Evolutionary conservation across 2,329 filamentous ascomycete species (phyloP), one percentile per base, ranked within the genome.

Genomic region (Pestalotiopsis sp.): DNA sequence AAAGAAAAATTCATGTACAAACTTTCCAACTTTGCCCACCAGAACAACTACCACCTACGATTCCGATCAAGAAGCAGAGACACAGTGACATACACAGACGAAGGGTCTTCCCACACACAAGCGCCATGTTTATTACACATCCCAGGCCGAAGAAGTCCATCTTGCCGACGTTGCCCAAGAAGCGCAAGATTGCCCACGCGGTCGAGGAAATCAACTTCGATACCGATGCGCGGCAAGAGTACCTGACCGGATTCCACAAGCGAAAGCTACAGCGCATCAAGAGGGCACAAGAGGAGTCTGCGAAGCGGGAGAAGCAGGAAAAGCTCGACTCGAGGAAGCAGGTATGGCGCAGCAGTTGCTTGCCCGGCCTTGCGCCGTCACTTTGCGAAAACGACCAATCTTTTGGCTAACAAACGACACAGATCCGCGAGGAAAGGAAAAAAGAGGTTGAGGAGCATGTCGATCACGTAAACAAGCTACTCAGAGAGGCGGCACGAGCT

Each of bases 201-300:
- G 85, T 93, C 70, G 93, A 95, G 77, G 93, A 97, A 79, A 92
- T 99, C 80, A 89, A 85, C 66, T 99, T 98, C 82, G 94, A 99
- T 82, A 83, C 87, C 70, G 86, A 87, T 70, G 93, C 93, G 60
- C 91, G 96, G 72, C 84, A 92, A 72, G 94, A 98, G 77, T 99
- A 93, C 78, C 86, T 99, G 69, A 98, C 94, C 0, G 96, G 96
- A 2, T 99, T 99, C 82, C 95, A 95, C 84, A 99, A 98, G 86
- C 92, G 96, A 80, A 98, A 98, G 81, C 83, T 93, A 66, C 92
- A 94, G 79, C 89, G 96, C 49, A 90, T 91, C 73, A 97, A 97
- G 83, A 86, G 91, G 80, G 95, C 95, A 1, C 92, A 96, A 77
- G 94, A 96, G 73, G 86, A 92, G 74, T 93, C 93, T 3, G 90